Conservation (phyloP, 305 asterid genomes). For the Caryopteris hybrid region DNA sequence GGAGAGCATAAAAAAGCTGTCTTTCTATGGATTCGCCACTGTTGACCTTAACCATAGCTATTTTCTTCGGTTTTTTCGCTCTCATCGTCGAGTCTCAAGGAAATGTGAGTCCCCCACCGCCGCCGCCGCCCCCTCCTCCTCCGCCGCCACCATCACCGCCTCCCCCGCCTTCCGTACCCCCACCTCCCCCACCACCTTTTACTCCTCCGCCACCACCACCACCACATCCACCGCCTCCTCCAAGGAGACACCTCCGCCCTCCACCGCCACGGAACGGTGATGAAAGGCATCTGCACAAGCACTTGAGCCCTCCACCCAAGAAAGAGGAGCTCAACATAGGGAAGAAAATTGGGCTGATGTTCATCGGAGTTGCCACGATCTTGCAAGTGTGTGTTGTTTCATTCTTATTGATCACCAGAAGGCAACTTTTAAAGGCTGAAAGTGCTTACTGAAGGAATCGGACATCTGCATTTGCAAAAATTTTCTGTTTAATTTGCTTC, state of each 20-base stretch:
- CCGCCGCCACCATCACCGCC: conserved; percentile 15
- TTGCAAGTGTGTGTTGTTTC: conserved; percentile 70
- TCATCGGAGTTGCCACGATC: conserved; percentile 53
- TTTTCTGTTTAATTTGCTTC: conserved; percentile 1
- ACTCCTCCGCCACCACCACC: conserved; percentile 9
- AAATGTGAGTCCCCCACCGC: conserved; percentile 27
- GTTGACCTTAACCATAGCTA: conserved; percentile 18
- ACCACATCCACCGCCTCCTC: conserved; percentile 28
- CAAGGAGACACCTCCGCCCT: conserved; percentile 24
- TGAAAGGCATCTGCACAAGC: neutral
- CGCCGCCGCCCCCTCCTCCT: conserved; percentile 9
- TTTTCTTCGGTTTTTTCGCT: conserved; percentile 21
- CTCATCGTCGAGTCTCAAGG: conserved; percentile 29
- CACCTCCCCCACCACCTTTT: conserved; percentile 26
- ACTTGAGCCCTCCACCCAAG: conserved; percentile 21
- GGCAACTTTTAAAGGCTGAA: conserved; percentile 44
- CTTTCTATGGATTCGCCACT: conserved; percentile 31
- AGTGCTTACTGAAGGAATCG: conserved; percentile 22
- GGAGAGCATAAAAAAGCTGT: conserved; percentile 14
- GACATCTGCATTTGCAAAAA: neutral
- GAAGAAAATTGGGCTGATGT: conserved; percentile 63
- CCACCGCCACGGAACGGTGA: conserved; percentile 27
- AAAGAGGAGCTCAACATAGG: conserved; percentile 45
- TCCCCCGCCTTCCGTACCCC: conserved; percentile 3
- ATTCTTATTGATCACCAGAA: conserved; percentile 57